Base-by-base conservation (phyloP, 2,329 filamentous ascomycete species). In the Calonectria hawksworthii region DNA sequence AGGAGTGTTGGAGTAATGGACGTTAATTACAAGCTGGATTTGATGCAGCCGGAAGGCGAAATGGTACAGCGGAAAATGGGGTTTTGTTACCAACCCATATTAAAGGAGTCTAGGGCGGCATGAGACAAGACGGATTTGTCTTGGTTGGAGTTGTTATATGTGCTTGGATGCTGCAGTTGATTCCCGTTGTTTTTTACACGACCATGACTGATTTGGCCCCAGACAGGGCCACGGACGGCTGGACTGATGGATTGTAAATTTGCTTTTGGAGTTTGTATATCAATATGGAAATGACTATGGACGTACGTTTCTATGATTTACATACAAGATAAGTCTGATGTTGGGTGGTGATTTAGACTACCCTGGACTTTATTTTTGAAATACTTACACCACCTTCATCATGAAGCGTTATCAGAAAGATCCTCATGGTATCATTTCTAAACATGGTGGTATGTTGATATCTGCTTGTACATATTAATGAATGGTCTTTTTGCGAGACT, bases 81-180 rank as follows among this genome's bases (percentile, higher is more conserved):
- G 36, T 36, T 71, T 54, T 28, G 10, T 41, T 54, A 64, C 44
- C 21, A 59, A 14, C 66, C 54, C 65, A 64, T 59, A 34, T 28
- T 68, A 63, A 73, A 44, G 61, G 41, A 52, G 72, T 51, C 72
- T 30, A 26, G 54, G 65, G 71, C 47, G 59, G 66, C 50, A 73
- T 69, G 50, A 73, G 59, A 41, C 67, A 59, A 69, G 71, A 51
- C 67, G 65, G 28, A 38, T 76, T 70, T 77, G 52, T 73, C 47
- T 63, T 78, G 74, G 76, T 64, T 47, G 79, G 79, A 81, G 79
- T 80, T 80, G 74, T 73, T 73, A 76, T 72, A 76, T 74, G 70
- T 72, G 79, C 63, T 77, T 78, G 74, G 80, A 70, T 74, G 79
- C 74, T 77, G 76, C 74, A 38, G 67, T 74, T 67, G 67, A 61